Percentiles rank a stretch among this genome's conserved stretches.
Conservation (phyloP, 305 asterid species). For the Solanum hybrid region DNA sequence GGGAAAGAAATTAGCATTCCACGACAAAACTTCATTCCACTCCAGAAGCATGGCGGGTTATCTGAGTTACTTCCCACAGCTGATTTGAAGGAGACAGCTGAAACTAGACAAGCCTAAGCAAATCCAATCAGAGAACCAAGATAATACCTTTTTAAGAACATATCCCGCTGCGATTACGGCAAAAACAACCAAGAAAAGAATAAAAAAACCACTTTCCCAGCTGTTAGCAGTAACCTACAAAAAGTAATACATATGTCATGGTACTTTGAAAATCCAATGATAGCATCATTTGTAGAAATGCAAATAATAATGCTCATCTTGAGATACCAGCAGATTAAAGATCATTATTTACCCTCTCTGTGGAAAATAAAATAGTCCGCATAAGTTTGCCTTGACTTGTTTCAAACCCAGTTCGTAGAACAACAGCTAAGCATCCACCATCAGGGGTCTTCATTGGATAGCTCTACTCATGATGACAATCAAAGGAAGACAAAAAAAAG, state of each 20-base stretch:
- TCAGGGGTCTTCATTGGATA: constrained; percentile 86
- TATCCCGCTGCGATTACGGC: constrained; percentile 96
- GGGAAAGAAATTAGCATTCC: background rate
- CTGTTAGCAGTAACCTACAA: constrained; percentile 94
- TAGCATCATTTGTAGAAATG: background rate
- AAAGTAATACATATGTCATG: background rate
- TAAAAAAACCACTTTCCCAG: constrained; percentile 97
- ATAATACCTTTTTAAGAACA: constrained; percentile 81
- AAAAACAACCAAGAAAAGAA: constrained; percentile 83
- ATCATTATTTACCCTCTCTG: constrained; percentile 67
- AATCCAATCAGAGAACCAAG: background rate
- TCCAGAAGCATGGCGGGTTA: constrained; percentile 4
- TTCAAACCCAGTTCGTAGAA: constrained; percentile 94
- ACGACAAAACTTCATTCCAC: constrained; percentile 1
- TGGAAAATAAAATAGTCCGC: constrained; percentile 95
- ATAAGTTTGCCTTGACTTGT: constrained; percentile 98
- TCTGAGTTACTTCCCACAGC: background rate
- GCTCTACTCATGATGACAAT: constrained; percentile 40
- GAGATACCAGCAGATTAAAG: background rate
- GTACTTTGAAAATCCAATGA: background rate
- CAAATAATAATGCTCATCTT: background rate
- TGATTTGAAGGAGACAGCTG: background rate
- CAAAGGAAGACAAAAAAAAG: constrained; percentile 3
- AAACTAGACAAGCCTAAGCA: background rate
- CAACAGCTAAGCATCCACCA: constrained; percentile 96